Percentiles rank a stretch among this genome's conserved stretches.
Evolutionary conservation across 2,329 filamentous ascomycete species (phyloP).

Genomic region (Neocatenulostroma microsporum): DNA sequence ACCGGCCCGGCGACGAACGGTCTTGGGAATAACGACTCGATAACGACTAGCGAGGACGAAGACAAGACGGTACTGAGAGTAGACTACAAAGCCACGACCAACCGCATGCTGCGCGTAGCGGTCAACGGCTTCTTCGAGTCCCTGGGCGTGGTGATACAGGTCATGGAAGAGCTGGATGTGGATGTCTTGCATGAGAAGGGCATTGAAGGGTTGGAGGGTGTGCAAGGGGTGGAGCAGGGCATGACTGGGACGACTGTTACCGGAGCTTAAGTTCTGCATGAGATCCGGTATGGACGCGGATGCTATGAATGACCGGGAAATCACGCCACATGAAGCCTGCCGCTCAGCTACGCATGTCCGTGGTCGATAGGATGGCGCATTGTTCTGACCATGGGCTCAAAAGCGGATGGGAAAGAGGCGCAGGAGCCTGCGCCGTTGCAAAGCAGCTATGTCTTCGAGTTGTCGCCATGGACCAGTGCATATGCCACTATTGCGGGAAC

Average conservation of each 20-base stretch:
- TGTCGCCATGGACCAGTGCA: too few relatives aligned
- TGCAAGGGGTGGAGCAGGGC: conserved; percentile 32
- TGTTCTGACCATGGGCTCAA: too few relatives aligned
- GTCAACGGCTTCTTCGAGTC: conserved; percentile 97
- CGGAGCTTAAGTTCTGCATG: conserved; percentile 4
- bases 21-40: too few relatives aligned
- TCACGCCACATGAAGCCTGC: too few relatives aligned
- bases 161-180: conserved; percentile 83
- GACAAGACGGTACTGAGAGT: conserved; percentile 55
- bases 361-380: too few relatives aligned
- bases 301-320: too few relatives aligned
- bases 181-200: conserved; percentile 59
- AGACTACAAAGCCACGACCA: conserved; percentile 80
- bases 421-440: too few relatives aligned
- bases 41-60: conserved; percentile 20
- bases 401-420: too few relatives aligned
- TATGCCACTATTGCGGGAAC: too few relatives aligned
- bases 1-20: conserved; percentile 3
- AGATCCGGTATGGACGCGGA: too few relatives aligned
- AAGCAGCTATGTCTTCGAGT: too few relatives aligned
- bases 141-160: conserved; percentile 70
- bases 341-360: too few relatives aligned
- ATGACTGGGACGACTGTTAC: conserved; percentile 24
- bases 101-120: conserved; percentile 91
- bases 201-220: conserved; percentile 34